These are phyloP conservation scores for Suillus subaureus DNA, from an alignment of 768 basidiomycete species.

Conservation along the genomic window DNA sequence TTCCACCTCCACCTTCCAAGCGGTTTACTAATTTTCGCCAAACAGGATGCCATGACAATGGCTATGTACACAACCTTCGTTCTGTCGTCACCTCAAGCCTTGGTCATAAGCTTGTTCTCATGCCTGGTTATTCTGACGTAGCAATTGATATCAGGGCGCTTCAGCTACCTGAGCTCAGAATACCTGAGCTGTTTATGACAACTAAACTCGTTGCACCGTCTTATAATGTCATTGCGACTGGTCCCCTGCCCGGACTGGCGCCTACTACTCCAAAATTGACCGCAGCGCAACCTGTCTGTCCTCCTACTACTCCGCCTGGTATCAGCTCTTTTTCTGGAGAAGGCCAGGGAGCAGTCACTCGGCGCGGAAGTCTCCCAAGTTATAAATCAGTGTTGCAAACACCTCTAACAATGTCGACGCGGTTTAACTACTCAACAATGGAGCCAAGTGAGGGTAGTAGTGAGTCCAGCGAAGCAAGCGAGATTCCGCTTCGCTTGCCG, in stretches of 20 bases:
- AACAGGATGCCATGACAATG: conserved; percentile 72
- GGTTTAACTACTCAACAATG: conserved; percentile 39
- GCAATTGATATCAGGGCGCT: conserved; percentile 62
- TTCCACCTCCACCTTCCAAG: conserved; percentile 12
- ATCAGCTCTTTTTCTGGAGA: conserved; percentile 12
- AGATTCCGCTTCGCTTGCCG: conserved; percentile 29
- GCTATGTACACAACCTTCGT: conserved; percentile 63
- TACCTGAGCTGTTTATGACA: conserved; percentile 62
- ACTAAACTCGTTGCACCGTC: conserved; percentile 47
- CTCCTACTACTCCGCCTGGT: conserved; percentile 10
- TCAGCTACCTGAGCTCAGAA: conserved; percentile 51
- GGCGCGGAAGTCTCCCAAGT: conserved; percentile 31
- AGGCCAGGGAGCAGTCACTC: conserved; percentile 16
- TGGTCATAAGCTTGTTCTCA: conserved; percentile 63
- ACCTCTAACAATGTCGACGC: conserved; percentile 24
- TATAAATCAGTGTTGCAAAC: conserved; percentile 46
- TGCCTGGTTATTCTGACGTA: conserved; percentile 64
- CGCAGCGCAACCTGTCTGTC: background rate
- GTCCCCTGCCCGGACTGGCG: conserved; percentile 28
- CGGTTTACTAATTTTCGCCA: background rate
- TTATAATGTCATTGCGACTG: conserved; percentile 28
- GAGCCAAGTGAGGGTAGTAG: conserved; percentile 49
- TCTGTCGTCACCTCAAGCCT: conserved; percentile 67
- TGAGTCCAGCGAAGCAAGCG: conserved; percentile 47
- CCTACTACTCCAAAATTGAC: conserved; percentile 19